These are phyloP conservation scores for Hanseniaspora hatyaiensis DNA, from an alignment of 805 yeast species.

Conservation along the genomic window DNA sequence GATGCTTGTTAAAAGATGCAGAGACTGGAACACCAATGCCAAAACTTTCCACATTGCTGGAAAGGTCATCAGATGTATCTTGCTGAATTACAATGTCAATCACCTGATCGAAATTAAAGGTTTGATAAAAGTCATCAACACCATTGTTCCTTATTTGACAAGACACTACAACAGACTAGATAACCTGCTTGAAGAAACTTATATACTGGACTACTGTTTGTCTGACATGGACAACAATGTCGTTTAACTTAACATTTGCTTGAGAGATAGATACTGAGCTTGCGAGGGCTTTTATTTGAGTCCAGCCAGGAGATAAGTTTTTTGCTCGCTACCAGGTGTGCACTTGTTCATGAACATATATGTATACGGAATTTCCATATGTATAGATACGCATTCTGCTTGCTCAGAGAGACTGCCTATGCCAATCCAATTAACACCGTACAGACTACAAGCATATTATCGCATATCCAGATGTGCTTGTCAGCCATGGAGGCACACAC, in stretches of 20 bases:
- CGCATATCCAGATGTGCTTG: too few relatives aligned
- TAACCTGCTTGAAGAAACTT: conserved; percentile 74
- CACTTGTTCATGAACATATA: too few relatives aligned
- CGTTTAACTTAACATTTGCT: conserved; percentile 21
- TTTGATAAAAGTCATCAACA: conserved; percentile 52
- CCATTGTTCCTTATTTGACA: conserved; percentile 78
- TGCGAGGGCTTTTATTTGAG: too few relatives aligned
- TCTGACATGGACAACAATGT: conserved; percentile 51
- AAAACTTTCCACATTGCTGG: conserved; percentile 73
- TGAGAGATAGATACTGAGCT: too few relatives aligned
- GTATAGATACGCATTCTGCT: too few relatives aligned
- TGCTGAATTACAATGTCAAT: conserved; percentile 44
- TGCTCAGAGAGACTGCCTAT: too few relatives aligned
- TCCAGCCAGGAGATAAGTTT: too few relatives aligned
- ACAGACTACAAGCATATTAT: too few relatives aligned
- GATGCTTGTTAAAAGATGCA: conserved; percentile 55
- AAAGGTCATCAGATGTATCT: conserved; percentile 53
- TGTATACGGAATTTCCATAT: too few relatives aligned
- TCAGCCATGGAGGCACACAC: too few relatives aligned
- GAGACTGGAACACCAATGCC: conserved; percentile 93
- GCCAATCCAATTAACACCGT: too few relatives aligned
- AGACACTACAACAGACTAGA: conserved; percentile 73
- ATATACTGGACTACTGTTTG: conserved; percentile 69
- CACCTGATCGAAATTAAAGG: conserved; percentile 55
- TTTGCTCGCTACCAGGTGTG: too few relatives aligned